These are phyloP conservation scores for Triadica sebifera DNA, from an alignment of 345 rosid genomes.

Conservation along the genomic window DNA sequence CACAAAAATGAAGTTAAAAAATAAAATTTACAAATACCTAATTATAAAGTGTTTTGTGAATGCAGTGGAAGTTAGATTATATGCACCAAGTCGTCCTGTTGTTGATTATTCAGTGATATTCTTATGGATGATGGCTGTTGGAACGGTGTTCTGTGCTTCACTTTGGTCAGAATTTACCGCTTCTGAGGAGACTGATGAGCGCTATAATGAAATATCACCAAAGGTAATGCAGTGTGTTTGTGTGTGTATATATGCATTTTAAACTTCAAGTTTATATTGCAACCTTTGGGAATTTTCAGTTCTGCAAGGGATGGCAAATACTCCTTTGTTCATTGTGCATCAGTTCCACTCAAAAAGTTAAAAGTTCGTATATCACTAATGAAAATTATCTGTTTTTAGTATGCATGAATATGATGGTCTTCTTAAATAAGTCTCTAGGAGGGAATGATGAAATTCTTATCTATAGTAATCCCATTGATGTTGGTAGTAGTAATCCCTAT, in stretches of 20 bases:
- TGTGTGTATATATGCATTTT: neutral
- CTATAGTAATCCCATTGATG: neutral
- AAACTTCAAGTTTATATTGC: neutral
- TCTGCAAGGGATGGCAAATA: too few species aligned
- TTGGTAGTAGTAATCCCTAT: neutral
- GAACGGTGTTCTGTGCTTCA: conserved; percentile 79
- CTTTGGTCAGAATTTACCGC: conserved; percentile 62
- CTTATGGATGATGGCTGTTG: conserved; percentile 89
- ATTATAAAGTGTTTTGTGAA: conserved; percentile 8
- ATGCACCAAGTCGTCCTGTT: conserved; percentile 75
- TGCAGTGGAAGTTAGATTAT: conserved; percentile 80
- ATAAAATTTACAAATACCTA: neutral
- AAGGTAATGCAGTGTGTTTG: conserved; percentile 50
- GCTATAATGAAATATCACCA: conserved; percentile 64
- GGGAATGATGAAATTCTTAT: neutral
- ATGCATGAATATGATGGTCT: too few species aligned
- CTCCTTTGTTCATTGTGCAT: too few species aligned
- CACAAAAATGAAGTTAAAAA: neutral
- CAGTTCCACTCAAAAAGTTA: too few species aligned
- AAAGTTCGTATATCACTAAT: too few species aligned
- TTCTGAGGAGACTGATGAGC: conserved; percentile 53
- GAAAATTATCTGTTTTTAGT: too few species aligned
- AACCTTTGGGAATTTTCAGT: neutral
- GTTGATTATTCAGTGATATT: conserved; percentile 65
- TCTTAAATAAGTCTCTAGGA: too few species aligned